phyloP scores from a whole-genome alignment of 768 basidiomycete genomes.

The Lenzites betulinus region DNA sequence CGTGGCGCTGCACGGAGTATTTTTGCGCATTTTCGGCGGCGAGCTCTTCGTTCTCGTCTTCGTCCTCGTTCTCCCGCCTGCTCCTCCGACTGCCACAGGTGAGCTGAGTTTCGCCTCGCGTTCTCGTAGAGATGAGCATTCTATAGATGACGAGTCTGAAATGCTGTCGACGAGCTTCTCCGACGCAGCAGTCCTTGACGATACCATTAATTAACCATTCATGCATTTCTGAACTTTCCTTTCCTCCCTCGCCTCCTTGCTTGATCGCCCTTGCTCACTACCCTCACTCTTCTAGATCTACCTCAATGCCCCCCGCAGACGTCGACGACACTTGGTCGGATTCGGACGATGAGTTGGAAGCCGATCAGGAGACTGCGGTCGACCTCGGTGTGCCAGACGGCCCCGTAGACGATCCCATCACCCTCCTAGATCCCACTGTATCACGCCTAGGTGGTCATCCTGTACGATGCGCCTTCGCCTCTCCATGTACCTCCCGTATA shows the following conservation, averaged over 20 bases:
- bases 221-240: constrained; percentile 80
- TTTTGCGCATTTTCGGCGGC: background rate
- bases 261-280: constrained; percentile 7
- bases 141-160: constrained; percentile 85
- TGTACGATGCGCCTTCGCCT: constrained; percentile 66
- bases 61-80: constrained; percentile 15
- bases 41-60: background rate
- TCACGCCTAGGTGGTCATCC: constrained; percentile 90
- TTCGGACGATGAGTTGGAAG: constrained; percentile 64
- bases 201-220: constrained; percentile 76
- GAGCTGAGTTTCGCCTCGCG: background rate
- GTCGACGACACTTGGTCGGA: constrained; percentile 75
- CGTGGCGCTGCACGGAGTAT: background rate
- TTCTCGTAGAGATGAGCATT: constrained; percentile 45
- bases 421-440: constrained; percentile 75
- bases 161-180: constrained; percentile 60
- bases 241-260: constrained; percentile 23
- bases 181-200: constrained; percentile 57
- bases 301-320: constrained; percentile 41
- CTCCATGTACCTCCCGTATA: constrained; percentile 45
- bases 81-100: constrained; percentile 17
- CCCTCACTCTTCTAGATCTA: constrained; percentile 17
- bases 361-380: constrained; percentile 69
- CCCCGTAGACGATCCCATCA: constrained; percentile 52
- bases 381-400: constrained; percentile 84